Evolutionary conservation across 345 rosid genomes (phyloP).

Genomic region (Lumnitzera racemosa): DNA sequence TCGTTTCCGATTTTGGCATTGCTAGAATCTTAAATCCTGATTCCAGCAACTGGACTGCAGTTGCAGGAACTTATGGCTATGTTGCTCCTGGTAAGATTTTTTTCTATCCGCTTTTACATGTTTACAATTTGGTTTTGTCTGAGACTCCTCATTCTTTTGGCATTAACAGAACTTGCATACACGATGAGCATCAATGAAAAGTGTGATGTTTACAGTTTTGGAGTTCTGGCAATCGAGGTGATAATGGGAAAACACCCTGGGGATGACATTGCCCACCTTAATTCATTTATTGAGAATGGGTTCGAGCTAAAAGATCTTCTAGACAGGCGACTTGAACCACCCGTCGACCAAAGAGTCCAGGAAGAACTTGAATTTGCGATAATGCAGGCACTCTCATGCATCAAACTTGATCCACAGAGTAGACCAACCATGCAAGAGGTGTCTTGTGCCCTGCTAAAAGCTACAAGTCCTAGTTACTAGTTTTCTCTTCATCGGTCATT

Average conservation of each 20-base stretch:
- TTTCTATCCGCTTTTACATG: neutral
- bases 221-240: neutral
- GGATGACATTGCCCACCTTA: neutral
- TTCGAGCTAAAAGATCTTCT: neutral
- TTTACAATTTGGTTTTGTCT: neutral
- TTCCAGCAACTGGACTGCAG: neutral
- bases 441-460: neutral
- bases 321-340: slow-evolving; percentile 5
- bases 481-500: too few species aligned
- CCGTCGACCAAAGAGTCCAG: neutral
- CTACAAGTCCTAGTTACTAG: too few species aligned
- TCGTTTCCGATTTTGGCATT: slow-evolving; percentile 4
- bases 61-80: slow-evolving; percentile 7
- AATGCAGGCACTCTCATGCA: slow-evolving; percentile 2
- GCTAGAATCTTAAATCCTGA: slow-evolving; percentile 3
- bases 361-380: neutral
- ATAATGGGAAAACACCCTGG: neutral
- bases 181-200: slow-evolving; percentile 3
- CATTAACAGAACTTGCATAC: slow-evolving; percentile 5
- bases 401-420: neutral
- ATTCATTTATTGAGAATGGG: neutral
- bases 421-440: slow-evolving; percentile 7
- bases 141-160: neutral
- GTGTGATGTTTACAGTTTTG: slow-evolving; percentile 8
- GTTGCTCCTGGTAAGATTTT: neutral